Evolutionary conservation across 2,329 filamentous ascomycete species (phyloP).

Genomic region (Trichoderma atroviride): DNA sequence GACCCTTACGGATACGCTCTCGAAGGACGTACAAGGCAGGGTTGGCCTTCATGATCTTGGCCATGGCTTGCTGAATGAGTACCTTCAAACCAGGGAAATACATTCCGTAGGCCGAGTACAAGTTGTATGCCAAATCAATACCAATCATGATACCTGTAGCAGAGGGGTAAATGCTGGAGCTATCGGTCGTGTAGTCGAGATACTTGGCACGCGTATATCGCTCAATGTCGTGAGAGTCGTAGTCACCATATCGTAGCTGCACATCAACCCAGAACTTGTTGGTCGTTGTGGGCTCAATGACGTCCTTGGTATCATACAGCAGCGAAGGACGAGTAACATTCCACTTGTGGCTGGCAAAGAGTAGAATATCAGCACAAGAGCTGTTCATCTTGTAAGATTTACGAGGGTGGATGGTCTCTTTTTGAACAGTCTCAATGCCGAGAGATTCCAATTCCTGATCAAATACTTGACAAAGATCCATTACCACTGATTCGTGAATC

Average conservation of each 20-base stretch:
- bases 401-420: constrained; percentile 97
- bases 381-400: constrained; percentile 99
- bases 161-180: constrained; percentile 97
- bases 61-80: constrained; percentile 96
- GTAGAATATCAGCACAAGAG: constrained; percentile 93
- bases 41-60: constrained; percentile 99
- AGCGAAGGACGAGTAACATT: constrained; percentile 93
- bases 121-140: constrained; percentile 95
- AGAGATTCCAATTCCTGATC: constrained; percentile 95
- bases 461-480: constrained; percentile 98
- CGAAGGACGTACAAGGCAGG: constrained; percentile 93
- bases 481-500: constrained; percentile 97
- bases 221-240: constrained; percentile 98
- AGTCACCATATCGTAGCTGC: constrained; percentile 94
- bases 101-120: constrained; percentile 97
- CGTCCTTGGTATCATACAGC: constrained; percentile 94
- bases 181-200: constrained; percentile 97
- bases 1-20: constrained; percentile 96
- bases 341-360: constrained; percentile 99
- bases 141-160: constrained; percentile 97
- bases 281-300: constrained; percentile 88
- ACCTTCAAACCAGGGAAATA: constrained; percentile 98
- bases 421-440: constrained; percentile 96
- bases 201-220: constrained; percentile 97
- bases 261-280: constrained; percentile 99